Percentiles rank a stretch among this genome's conserved stretches.
phyloP scores from a whole-genome alignment of 352 stramenopile species.

The Globisporangium acanthophoron region DNA sequence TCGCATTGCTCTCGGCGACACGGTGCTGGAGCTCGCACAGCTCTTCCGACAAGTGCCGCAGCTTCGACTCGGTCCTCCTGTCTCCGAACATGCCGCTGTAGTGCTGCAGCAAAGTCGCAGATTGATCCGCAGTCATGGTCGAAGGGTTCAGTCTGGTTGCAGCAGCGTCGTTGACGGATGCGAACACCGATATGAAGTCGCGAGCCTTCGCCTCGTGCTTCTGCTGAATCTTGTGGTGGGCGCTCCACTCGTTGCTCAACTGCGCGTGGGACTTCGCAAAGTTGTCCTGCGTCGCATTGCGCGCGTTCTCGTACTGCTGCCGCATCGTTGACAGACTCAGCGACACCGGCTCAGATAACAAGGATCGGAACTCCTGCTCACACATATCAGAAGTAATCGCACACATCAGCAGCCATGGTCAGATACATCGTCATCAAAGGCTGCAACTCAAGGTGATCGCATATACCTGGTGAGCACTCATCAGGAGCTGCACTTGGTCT shows the following conservation, averaged over 20 bases:
- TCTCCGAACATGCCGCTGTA: slow-evolving; percentile 22
- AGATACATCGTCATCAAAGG: not conserved
- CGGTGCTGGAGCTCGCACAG: slow-evolving; percentile 30
- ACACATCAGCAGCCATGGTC: not conserved
- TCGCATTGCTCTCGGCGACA: slow-evolving; percentile 26
- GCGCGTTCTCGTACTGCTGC: slow-evolving; percentile 64
- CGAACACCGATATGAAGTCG: slow-evolving; percentile 29
- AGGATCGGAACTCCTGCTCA: slow-evolving; percentile 63
- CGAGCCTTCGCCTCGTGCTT: slow-evolving; percentile 50
- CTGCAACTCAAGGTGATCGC: not conserved
- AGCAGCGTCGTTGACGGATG: slow-evolving; percentile 21
- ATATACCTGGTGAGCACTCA: slow-evolving; percentile 55
- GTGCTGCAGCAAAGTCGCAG: slow-evolving; percentile 19
- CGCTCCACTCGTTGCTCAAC: slow-evolving; percentile 38
- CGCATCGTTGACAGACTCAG: slow-evolving; percentile 77
- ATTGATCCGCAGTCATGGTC: slow-evolving; percentile 26
- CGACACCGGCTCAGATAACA: slow-evolving; percentile 64
- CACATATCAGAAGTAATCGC: not conserved
- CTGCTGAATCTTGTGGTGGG: slow-evolving; percentile 50
- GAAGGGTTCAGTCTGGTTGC: slow-evolving; percentile 15
- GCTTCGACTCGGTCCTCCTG: slow-evolving; percentile 31
- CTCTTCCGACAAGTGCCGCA: slow-evolving; percentile 43
- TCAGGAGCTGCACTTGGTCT: slow-evolving; percentile 52
- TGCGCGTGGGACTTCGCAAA: slow-evolving; percentile 45
- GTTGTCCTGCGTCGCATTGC: slow-evolving; percentile 50